These are phyloP conservation scores for Actinidia chinensis DNA, from an alignment of 179 eudicot genomes.

Conservation along the genomic window DNA sequence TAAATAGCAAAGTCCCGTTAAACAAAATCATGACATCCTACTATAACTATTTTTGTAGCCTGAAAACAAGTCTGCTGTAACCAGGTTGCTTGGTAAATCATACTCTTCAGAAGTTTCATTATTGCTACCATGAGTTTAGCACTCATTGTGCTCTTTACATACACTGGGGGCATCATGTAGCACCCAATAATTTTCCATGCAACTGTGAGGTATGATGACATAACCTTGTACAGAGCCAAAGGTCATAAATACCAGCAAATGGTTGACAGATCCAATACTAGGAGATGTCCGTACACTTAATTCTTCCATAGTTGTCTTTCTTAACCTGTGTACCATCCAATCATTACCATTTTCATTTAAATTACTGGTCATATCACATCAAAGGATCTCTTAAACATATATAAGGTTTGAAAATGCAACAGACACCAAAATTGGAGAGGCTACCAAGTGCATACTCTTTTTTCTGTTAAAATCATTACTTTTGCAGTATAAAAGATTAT, in stretches of 20 bases:
- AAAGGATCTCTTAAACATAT: neutral
- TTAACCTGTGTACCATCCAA: conserved; percentile 49
- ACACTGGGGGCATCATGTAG: conserved; percentile 54
- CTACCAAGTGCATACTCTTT: neutral
- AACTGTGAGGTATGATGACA: neutral
- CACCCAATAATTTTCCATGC: conserved; percentile 4
- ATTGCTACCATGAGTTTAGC: conserved; percentile 59
- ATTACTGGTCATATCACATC: neutral
- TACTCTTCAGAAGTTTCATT: conserved; percentile 68
- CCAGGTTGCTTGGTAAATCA: conserved; percentile 77
- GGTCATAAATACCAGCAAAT: conserved; percentile 57
- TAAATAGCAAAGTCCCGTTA: neutral
- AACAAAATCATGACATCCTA: neutral
- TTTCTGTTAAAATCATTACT: too few species aligned
- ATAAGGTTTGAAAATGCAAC: neutral
- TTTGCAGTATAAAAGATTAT: too few species aligned
- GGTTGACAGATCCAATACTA: conserved; percentile 70
- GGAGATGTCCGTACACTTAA: conserved; percentile 86
- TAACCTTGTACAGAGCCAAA: neutral
- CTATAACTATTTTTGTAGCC: conserved; percentile 44
- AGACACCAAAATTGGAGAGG: neutral
- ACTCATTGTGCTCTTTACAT: conserved; percentile 70
- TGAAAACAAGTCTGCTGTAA: conserved; percentile 83
- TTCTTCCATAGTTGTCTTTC: conserved; percentile 74
- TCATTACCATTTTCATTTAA: conserved; percentile 2